These are phyloP conservation scores for Digitaria exilis DNA, from an alignment of 202 grass and related monocot genomes.

Conservation along the genomic window DNA sequence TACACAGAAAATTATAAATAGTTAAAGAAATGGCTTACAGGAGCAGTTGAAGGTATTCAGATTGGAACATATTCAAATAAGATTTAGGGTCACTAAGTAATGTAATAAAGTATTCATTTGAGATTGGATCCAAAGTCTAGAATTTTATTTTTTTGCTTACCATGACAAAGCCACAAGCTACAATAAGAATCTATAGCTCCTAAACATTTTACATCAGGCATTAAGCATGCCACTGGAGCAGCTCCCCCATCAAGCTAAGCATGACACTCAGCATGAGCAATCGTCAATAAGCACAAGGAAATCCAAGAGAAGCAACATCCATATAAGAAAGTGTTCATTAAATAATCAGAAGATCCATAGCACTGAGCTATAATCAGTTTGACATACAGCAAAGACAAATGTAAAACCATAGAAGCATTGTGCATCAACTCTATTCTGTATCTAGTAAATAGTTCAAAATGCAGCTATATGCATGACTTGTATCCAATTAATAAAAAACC, in stretches of 20 bases:
- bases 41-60: background rate
- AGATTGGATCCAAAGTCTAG: background rate
- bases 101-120: background rate
- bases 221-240: background rate
- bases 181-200: background rate
- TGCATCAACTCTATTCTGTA: background rate
- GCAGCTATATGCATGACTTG: background rate
- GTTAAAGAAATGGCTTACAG: background rate
- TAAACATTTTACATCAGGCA: background rate
- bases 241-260: conserved; percentile 1
- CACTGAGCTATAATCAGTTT: conserved; percentile 9
- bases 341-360: background rate
- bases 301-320: background rate
- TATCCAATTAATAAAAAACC: background rate
- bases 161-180: background rate
- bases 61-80: conserved; percentile 3
- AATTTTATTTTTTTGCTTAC: background rate
- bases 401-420: background rate
- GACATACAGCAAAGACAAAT: background rate
- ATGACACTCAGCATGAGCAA: background rate
- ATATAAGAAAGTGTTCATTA: background rate
- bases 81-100: background rate
- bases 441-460: background rate
- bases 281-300: conserved; percentile 7
- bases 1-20: background rate